Conservation (phyloP, 495 filamentous ascomycete species). For the Pseudotulostoma volvatum region DNA sequence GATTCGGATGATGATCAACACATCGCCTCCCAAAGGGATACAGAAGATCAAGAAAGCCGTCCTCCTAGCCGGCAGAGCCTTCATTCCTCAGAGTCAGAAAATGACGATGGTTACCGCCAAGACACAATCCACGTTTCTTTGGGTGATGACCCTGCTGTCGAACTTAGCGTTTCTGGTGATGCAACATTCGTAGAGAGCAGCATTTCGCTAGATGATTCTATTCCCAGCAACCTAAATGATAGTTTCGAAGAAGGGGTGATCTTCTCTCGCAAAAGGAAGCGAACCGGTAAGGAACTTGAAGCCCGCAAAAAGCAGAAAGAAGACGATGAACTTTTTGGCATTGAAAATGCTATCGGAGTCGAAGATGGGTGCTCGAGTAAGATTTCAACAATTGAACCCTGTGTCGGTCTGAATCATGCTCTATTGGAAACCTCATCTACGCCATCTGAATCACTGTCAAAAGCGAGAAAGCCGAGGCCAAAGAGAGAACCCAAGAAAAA, state of each 20-base stretch:
- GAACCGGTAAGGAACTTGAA: conserved; percentile 40
- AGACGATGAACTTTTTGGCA: conserved; percentile 62
- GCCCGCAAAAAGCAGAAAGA: conserved; percentile 57
- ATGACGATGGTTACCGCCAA: conserved; percentile 34
- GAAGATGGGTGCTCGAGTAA: conserved; percentile 4
- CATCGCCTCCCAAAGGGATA: conserved; percentile 49
- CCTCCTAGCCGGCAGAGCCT: conserved; percentile 64
- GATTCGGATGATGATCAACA: conserved; percentile 44
- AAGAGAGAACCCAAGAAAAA: background rate
- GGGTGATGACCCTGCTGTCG: background rate
- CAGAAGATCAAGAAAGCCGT: conserved; percentile 68
- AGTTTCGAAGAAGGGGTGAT: conserved; percentile 16
- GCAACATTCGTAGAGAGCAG: conserved; percentile 2
- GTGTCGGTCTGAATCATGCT: background rate
- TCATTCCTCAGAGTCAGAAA: conserved; percentile 46
- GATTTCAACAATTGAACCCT: background rate
- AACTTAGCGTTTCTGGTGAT: background rate
- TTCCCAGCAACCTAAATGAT: conserved; percentile 1
- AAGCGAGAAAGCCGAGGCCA: background rate
- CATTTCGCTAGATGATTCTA: conserved; percentile 1
- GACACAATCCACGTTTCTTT: background rate
- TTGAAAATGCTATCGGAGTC: conserved; percentile 13
- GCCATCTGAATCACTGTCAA: background rate
- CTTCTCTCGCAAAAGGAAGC: conserved; percentile 52
- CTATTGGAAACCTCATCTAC: background rate